Evolutionary conservation across 768 basidiomycete genomes (phyloP).

Genomic region (Mycena chlorophos): DNA sequence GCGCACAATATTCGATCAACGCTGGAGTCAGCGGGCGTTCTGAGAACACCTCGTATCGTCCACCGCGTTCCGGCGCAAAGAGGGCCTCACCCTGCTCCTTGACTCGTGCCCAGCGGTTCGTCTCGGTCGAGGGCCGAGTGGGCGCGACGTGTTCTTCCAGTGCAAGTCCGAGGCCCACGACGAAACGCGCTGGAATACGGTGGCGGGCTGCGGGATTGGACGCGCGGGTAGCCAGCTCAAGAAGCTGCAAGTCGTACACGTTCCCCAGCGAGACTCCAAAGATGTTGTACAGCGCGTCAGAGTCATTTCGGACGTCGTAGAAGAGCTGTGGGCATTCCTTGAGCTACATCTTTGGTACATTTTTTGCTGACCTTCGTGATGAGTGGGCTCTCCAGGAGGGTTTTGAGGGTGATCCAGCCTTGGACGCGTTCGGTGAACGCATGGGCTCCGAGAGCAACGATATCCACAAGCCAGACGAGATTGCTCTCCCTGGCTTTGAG

Average conservation of each 20-base stretch:
- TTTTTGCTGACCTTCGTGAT: conserved; percentile 26
- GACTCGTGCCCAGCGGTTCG: conserved; percentile 26
- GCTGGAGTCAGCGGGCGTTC: conserved; percentile 28
- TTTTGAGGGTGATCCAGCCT: conserved; percentile 25
- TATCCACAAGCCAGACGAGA: conserved; percentile 37
- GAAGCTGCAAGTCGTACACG: conserved; percentile 34
- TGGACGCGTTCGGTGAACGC: conserved; percentile 31
- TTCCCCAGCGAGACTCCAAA: conserved; percentile 30
- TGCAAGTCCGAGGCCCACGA: conserved; percentile 28
- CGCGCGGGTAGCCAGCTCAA: conserved; percentile 32
- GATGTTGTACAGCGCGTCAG: conserved; percentile 33
- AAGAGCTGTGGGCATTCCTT: conserved; percentile 25
- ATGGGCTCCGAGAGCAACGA: conserved; percentile 29
- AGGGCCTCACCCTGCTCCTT: conserved; percentile 33
- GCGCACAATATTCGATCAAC: conserved; percentile 30
- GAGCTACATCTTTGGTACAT: conserved; percentile 6
- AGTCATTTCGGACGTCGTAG: conserved; percentile 37
- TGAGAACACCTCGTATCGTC: conserved; percentile 28
- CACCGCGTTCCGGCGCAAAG: conserved; percentile 33
- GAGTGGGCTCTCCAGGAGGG: conserved; percentile 22
- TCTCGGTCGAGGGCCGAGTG: conserved; percentile 6
- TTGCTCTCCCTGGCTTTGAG: conserved; percentile 28
- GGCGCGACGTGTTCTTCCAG: conserved; percentile 29
- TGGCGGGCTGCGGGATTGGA: conserved; percentile 21
- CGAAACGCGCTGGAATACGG: conserved; percentile 15